Conservation (phyloP, 768 basidiomycete genomes). For the Rhodosporidiobolus odoratus region DNA sequence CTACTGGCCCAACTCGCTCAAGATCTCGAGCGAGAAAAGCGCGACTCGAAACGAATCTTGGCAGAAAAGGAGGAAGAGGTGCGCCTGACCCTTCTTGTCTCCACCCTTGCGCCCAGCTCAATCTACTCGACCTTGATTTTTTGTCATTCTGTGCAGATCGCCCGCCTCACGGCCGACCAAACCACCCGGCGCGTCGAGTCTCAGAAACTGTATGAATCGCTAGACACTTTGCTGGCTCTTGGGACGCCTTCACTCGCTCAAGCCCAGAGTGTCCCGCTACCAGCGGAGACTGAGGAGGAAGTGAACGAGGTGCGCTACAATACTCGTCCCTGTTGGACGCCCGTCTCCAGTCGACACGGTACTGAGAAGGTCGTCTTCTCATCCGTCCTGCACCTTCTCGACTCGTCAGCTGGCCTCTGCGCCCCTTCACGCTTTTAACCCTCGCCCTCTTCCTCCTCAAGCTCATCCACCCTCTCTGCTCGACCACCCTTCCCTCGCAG, state of each 20-base stretch:
- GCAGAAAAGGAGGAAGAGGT: neutral
- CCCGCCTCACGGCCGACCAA: slow-evolving; percentile 1
- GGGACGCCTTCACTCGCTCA: neutral
- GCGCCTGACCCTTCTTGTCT: neutral
- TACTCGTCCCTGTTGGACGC: too few species aligned
- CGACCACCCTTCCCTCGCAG: neutral
- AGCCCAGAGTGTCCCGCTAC: neutral
- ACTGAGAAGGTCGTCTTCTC: too few species aligned
- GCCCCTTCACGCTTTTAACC: neutral
- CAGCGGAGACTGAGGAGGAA: neutral
- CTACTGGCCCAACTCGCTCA: neutral
- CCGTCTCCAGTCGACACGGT: too few species aligned
- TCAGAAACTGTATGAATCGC: slow-evolving; percentile 1
- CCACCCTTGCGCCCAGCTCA: too few species aligned
- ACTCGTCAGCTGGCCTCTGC: neutral
- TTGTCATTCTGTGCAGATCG: neutral
- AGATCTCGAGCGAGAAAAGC: neutral
- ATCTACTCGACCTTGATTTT: neutral
- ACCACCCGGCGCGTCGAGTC: neutral
- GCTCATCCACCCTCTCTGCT: slow-evolving; percentile 1
- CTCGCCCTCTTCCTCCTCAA: neutral
- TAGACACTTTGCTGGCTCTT: slow-evolving; percentile 7
- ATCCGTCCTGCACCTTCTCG: neutral
- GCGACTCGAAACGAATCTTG: neutral
- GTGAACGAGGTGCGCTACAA: neutral